Base-by-base conservation (phyloP, 2,329 filamentous ascomycete species). In the Tricladium varicosporioides region DNA sequence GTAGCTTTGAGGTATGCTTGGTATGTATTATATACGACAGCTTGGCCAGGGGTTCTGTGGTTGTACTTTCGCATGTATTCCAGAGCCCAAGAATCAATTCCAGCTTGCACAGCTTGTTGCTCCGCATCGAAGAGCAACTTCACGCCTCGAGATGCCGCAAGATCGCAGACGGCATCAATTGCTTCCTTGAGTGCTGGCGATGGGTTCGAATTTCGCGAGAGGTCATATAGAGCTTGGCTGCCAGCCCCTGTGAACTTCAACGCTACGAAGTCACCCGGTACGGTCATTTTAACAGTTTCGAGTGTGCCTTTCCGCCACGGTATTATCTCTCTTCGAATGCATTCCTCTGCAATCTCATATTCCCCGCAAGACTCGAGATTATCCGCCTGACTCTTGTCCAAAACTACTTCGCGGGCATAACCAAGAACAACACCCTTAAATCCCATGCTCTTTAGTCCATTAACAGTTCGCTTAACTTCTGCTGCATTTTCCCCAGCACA, bases 111-210 rank as follows among this genome's bases (percentile, higher is more conserved):
- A 54, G 83, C 80, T 56, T 87, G 85, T 72, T 96, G 91, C 73
- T 97, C 92, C 1, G 91, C 92, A 61, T 95, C 91, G 60, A 96
- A 91, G 1, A 96, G 82, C 1, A 97, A 79, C 2, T 84, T 81
- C 2, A 96, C 84, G 19, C 86, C 84, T 51, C 86, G 84, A 40
- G 82, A 76, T 1, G 83, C 79, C 0, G 91, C 91, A 14, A 88
- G 81, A 48, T 85, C 77, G 73, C 91, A 95, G 62, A 95, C 86
- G 49, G 83, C 78, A 63, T 89, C 82, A 60, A 96, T 89, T 13
- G 89, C 87, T 13, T 80, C 74, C 52, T 81, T 79, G 66, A 96
- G 85, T 7, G 81, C 80, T 4, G 80, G 76, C 1, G 84, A 83
- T 0, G 90, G 87, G 1, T 80, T 77, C 2, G 84, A 76, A 49